Evolutionary conservation across 1,139 yeast genomes (phyloP).

Genomic region (Sugiyamaella sp.): DNA sequence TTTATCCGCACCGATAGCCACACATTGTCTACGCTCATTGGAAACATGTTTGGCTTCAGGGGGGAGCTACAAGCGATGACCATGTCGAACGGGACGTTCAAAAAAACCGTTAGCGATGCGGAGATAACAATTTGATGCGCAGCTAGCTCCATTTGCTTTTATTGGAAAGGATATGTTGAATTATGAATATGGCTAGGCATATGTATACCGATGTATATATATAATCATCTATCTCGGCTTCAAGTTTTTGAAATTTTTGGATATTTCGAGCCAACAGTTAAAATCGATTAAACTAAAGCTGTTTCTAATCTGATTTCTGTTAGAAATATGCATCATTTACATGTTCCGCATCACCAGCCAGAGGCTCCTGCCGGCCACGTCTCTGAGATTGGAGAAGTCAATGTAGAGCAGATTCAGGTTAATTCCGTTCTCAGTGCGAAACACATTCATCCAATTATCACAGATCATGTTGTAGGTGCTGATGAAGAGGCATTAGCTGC

Average conservation of each 20-base stretch:
- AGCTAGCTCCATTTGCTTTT: neutral
- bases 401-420: conserved; percentile 32
- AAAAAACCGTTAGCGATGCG: neutral
- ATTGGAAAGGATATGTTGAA: neutral
- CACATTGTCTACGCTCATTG: no score
- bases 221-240: neutral
- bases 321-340: neutral
- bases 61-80: conserved; percentile 1
- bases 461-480: conserved; percentile 32
- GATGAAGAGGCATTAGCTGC: conserved; percentile 45
- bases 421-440: conserved; percentile 31
- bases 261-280: no score
- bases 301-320: neutral
- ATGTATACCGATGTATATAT: neutral
- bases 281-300: neutral
- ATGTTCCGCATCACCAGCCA: conserved; percentile 14
- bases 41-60: no score
- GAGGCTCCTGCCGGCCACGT: conserved; percentile 23
- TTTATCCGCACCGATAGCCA: no score
- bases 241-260: no score
- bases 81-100: no score
- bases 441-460: conserved; percentile 35
- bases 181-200: neutral
- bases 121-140: neutral
- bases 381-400: conserved; percentile 32